Conservation (phyloP, 768 basidiomycete genomes). For the Ephemerocybe angulata region DNA sequence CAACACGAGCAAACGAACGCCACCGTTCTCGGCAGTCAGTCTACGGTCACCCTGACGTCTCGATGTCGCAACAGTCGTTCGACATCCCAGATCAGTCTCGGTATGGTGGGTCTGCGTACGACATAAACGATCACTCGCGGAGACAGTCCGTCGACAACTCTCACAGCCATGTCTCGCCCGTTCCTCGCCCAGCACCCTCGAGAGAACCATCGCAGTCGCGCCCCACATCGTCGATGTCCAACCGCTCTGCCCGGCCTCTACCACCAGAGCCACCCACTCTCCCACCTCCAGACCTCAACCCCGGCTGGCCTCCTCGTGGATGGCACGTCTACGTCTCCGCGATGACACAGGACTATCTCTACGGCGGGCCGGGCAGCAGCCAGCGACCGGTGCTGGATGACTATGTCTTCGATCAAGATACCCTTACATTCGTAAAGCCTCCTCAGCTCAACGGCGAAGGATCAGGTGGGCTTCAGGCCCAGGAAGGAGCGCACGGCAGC, state of each 20-base stretch:
- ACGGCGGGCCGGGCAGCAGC: background rate
- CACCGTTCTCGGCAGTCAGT: background rate
- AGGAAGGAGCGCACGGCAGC: background rate
- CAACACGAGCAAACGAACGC: too few relatives aligned
- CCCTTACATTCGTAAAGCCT: background rate
- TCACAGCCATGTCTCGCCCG: too few relatives aligned
- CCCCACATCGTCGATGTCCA: background rate
- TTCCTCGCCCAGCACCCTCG: background rate
- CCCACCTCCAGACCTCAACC: background rate
- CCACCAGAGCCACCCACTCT: background rate
- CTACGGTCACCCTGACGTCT: background rate
- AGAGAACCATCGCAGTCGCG: background rate
- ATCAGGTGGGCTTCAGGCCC: background rate
- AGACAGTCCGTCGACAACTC: too few relatives aligned
- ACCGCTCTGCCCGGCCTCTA: background rate
- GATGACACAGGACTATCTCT: constrained; percentile 1
- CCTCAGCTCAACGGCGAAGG: background rate
- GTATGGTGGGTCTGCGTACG: too few relatives aligned
- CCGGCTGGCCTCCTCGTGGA: constrained; percentile 5
- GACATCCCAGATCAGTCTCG: too few relatives aligned
- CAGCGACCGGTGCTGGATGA: background rate
- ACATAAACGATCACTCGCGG: too few relatives aligned
- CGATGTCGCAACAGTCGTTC: too few relatives aligned
- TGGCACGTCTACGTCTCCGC: constrained; percentile 7
- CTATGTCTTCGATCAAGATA: constrained; percentile 7